Evolutionary conservation across 2,329 filamentous ascomycete species (phyloP), one percentile per base, ranked within the genome.

Genomic region (Trichoderma sp.): DNA sequence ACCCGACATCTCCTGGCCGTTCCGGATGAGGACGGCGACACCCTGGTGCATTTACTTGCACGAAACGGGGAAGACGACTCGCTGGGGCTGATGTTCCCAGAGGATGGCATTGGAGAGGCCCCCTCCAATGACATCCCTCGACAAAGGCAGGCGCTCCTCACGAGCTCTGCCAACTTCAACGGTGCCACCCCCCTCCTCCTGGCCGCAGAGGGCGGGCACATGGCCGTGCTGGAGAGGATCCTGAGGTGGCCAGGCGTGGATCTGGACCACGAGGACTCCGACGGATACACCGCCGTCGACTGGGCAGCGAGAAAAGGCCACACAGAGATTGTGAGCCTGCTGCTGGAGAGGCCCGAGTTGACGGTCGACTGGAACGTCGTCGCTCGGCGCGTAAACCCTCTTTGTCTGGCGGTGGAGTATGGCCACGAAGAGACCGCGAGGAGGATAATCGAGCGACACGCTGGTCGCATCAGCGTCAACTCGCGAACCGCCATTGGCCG

Each of bases 1-100:
- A 21, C n/a, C 14, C 50, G 43, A 12, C 51, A 56, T 41, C 41
- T 63, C 39, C n/a, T 55, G 12, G 30, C 60, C 9, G 41, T 41
- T 3, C 5, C 17, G 6, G 59, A 62, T 24, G 21, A 28, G 5
- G 24, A 52, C 24, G 59, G 59, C 59, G 54, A 62, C 39, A 62
- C 24, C n/a, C 24, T 62, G 26, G 48, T 62, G 48, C 59, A 62
- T 54, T 52, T 62, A 15, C 39, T 62, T 34, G 59, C 48, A 34
- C 48, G n/a, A n/a, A n/a, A 45, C 2, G 59, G 58, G 14, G 48
- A 54, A 26, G 59, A 45, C n/a, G 2, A 3, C 12, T 15, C 52
- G 15, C 17, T 62, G 7, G 52, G 54, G n/a, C 44, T n/a, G 3
- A 10, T 62, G 5, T 62, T 62, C 39, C 48, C 48, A 1, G 48